Evolutionary conservation across 1,284 basidiomycete species (phyloP).

Genomic region (Macrocystidia cucumis): DNA sequence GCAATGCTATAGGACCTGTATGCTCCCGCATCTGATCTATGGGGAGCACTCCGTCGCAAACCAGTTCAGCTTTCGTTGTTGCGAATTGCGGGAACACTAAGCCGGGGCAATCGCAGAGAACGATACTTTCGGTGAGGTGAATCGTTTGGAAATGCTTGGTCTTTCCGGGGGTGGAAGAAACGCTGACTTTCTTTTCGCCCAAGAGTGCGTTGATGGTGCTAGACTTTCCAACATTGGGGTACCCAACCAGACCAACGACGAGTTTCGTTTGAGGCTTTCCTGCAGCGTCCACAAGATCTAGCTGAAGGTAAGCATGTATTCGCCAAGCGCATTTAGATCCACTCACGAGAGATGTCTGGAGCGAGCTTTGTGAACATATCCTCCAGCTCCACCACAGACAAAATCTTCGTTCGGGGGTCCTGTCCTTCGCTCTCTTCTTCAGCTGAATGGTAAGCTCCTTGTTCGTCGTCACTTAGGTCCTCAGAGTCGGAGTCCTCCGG

Average conservation of each 20-base stretch:
- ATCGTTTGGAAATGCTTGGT: constrained; percentile 99
- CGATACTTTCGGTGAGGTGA: constrained; percentile 79
- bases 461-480: constrained; percentile 20
- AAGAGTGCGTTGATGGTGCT: constrained; percentile 96
- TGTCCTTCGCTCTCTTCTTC: constrained; percentile 49
- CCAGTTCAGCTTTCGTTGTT: constrained; percentile 90
- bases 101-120: constrained; percentile 98
- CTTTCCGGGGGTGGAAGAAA: constrained; percentile 96
- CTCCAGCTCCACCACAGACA: constrained; percentile 89
- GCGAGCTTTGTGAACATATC: constrained; percentile 75
- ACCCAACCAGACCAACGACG: constrained; percentile 93
- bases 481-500: constrained; percentile 14
- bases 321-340: constrained; percentile 3
- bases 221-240: constrained; percentile 98
- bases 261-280: constrained; percentile 64
- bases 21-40: constrained; percentile 98
- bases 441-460: constrained; percentile 35
- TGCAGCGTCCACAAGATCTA: constrained; percentile 62
- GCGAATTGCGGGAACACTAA: constrained; percentile 98
- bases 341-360: constrained; percentile 67
- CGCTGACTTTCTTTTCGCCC: constrained; percentile 95
- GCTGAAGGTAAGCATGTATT: constrained; percentile 3
- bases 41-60: constrained; percentile 95
- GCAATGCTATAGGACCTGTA: constrained; percentile 79
- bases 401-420: constrained; percentile 71